A percentile compares a stretch with the other conserved stretches of the same genome.
phyloP scores from a whole-genome alignment of 2,329 filamentous ascomycete species.

The Colletotrichum liaoningense region DNA sequence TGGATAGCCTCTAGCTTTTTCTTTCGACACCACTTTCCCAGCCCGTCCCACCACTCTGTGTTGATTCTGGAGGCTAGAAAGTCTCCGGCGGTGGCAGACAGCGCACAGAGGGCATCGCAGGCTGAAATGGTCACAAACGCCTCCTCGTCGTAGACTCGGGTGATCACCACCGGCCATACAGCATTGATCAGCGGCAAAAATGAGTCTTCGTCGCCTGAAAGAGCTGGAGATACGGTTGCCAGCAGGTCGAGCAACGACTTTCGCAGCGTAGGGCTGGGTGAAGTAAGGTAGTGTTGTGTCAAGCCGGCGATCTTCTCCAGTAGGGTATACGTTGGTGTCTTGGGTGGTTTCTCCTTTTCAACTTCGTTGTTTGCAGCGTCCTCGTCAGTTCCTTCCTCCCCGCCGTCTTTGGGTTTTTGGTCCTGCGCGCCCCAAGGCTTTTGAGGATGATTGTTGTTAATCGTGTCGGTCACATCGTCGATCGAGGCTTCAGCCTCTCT shows the following conservation, averaged over 20 bases:
- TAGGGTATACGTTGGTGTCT: conserved; percentile 83
- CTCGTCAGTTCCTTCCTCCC: conserved; percentile 42
- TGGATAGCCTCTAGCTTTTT: conserved; percentile 51
- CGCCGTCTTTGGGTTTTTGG: conserved; percentile 30
- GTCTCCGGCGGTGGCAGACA: conserved; percentile 80
- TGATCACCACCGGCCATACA: conserved; percentile 85
- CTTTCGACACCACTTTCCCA: conserved; percentile 61
- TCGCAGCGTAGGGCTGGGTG: conserved; percentile 82
- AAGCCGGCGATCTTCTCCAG: conserved; percentile 84
- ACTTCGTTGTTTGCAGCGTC: neutral
- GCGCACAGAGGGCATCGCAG: conserved; percentile 72
- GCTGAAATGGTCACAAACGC: conserved; percentile 77
- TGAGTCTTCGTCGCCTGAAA: conserved; percentile 81
- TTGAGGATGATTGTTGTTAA: conserved; percentile 46
- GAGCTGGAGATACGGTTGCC: conserved; percentile 75
- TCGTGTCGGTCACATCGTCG: conserved; percentile 48
- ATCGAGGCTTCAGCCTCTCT: conserved; percentile 45
- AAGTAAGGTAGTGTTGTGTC: conserved; percentile 91
- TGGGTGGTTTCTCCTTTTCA: conserved; percentile 67
- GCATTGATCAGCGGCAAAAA: conserved; percentile 92
- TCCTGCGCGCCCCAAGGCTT: conserved; percentile 44
- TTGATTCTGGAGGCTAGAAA: conserved; percentile 84
- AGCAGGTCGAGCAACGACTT: conserved; percentile 83
- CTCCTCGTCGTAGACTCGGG: conserved; percentile 75
- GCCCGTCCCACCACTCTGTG: conserved; percentile 73